These are phyloP conservation scores for Meyerozyma sp. DNA, from an alignment of 1,139 yeast species.

Conservation along the genomic window DNA sequence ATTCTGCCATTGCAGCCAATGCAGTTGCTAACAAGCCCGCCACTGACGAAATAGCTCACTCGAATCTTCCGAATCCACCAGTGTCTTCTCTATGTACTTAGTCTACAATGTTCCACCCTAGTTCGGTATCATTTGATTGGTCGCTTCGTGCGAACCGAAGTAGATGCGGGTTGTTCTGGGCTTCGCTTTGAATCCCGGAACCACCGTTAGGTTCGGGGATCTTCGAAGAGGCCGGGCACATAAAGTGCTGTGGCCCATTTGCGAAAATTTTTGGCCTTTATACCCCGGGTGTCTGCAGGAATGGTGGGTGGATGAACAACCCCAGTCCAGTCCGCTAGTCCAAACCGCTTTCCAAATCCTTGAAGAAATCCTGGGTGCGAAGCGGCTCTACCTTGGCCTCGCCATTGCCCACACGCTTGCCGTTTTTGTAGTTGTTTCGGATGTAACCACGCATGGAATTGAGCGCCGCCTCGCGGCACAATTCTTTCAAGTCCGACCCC, in stretches of 20 bases:
- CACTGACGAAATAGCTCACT: too few relatives aligned
- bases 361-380: constrained; percentile 41
- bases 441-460: constrained; percentile 85
- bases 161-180: constrained; percentile 40
- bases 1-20: too few relatives aligned
- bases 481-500: constrained; percentile 88
- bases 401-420: constrained; percentile 28
- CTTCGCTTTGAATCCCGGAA: constrained; percentile 67
- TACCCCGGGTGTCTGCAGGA: constrained; percentile 27
- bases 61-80: too few relatives aligned
- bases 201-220: constrained; percentile 53
- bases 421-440: constrained; percentile 40
- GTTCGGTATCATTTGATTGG: constrained; percentile 11
- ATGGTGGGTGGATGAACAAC: constrained; percentile 12
- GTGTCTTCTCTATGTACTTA: neutral
- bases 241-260: neutral
- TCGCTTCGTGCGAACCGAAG: constrained; percentile 17
- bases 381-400: constrained; percentile 40
- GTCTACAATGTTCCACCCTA: constrained; percentile 22
- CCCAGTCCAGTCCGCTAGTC: neutral
- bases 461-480: constrained; percentile 91
- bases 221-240: constrained; percentile 60
- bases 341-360: constrained; percentile 19
- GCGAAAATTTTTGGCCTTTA: constrained; percentile 9
- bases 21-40: too few relatives aligned